phyloP scores from a whole-genome alignment of 768 basidiomycete species.

The Filobasidium wieringae region DNA sequence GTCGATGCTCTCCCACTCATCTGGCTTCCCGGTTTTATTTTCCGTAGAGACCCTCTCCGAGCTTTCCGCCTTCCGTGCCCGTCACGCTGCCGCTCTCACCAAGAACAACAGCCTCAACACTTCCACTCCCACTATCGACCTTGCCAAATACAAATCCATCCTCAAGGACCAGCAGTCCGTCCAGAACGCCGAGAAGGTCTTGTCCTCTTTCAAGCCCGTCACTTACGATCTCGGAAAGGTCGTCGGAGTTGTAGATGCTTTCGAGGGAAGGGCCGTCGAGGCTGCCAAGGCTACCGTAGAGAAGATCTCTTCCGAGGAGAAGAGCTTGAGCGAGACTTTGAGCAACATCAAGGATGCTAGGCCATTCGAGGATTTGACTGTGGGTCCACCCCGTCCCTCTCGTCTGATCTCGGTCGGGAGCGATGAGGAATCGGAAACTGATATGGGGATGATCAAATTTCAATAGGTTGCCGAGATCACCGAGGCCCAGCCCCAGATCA shows the following conservation, averaged over 20 bases:
- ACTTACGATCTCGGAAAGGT: conserved; percentile 82
- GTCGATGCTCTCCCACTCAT: neutral
- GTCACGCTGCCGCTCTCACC: conserved; percentile 62
- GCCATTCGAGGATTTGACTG: conserved; percentile 93
- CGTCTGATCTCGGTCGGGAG: neutral
- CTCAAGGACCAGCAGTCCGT: conserved; percentile 88
- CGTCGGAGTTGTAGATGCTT: conserved; percentile 89
- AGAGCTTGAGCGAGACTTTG: conserved; percentile 81
- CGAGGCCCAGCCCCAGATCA: conserved; percentile 81
- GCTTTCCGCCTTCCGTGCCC: conserved; percentile 91
- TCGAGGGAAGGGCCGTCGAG: conserved; percentile 87
- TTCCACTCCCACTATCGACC: conserved; percentile 65
- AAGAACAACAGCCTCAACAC: conserved; percentile 32
- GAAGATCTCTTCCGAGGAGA: conserved; percentile 82
- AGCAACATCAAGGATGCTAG: conserved; percentile 95
- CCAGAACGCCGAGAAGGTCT: conserved; percentile 79
- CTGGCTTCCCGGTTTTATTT: neutral
- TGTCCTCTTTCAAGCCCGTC: conserved; percentile 83
- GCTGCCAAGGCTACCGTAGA: conserved; percentile 78
- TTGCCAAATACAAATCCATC: conserved; percentile 78
- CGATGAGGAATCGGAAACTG: neutral
- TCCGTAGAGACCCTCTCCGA: conserved; percentile 73
- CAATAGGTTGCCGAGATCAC: conserved; percentile 83
- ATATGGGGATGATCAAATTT: too few relatives aligned
- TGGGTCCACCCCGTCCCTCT: conserved; percentile 41